Base-by-base conservation (phyloP, 1,139 yeast genomes). In the Debaryomycetaceae sp. region DNA sequence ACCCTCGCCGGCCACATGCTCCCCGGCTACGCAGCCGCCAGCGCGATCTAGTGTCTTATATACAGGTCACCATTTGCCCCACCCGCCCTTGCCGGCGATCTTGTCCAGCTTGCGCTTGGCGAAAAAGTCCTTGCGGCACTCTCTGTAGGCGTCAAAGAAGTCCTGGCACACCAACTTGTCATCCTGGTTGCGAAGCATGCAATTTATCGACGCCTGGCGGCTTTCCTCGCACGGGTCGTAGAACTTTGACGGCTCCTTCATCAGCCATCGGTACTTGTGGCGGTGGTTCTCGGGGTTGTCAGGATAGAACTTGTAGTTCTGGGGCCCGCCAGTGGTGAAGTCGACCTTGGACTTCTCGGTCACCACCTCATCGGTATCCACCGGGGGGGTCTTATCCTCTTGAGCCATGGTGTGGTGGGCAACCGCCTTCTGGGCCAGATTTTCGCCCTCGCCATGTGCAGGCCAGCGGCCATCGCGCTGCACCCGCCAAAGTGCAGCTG, bases 181-280 rank as follows among this genome's bases (percentile, higher is more conserved):
- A 41, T 85, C 91, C 46, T 81, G 89, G 48, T 83, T 75, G 48
- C 86, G 75, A 39, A 80, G 57, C 51, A 91, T 64, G 46, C 98
- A 91, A 42, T 74, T 75, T 45, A 88, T 64, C 21, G 95, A 83
- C 71, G 94, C 91, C 51, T 78, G 81, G 15, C 96, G 71, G 27
- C 94, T 82, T 49, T 86, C 89, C 35, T 81, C 83, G 56, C 98
- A 91, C 1, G 98, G 97, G 50, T 91, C 96, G 49, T 83, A 89
- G 53, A 71, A 91, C 53, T 82, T 78, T 5, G 95, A 80, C 2
- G 95, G 83, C 26, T 75, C 88, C 47, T 89, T 88, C 53, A 66
- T 59, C 4, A 71, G 56, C 65, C 80, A 80, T 35, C 71, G 61
- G 41, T 75, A 73, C 45, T 77, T 75, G 49, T 78, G 85, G 18